Evolutionary conservation across 1,284 basidiomycete species (phyloP).

Genomic region (Anthracocystis setariae): DNA sequence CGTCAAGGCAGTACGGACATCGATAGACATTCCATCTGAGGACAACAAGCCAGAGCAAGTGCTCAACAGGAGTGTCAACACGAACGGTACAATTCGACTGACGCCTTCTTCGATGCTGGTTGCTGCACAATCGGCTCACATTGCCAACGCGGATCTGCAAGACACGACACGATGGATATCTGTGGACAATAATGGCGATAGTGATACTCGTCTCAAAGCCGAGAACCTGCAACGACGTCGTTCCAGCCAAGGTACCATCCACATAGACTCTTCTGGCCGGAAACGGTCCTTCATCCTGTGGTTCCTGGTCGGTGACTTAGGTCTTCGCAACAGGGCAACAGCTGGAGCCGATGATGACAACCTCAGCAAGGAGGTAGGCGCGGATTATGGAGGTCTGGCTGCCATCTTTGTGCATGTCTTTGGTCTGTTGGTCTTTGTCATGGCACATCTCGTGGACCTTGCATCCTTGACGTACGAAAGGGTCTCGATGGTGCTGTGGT

Average conservation of each 20-base stretch:
- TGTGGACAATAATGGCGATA: neutral
- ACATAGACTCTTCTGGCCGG: constrained; percentile 34
- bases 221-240: constrained; percentile 2
- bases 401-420: constrained; percentile 27
- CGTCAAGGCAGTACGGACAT: too few relatives aligned
- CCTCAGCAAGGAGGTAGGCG: neutral
- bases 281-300: constrained; percentile 53
- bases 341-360: neutral
- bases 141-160: neutral
- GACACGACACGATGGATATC: neutral
- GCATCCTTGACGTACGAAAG: constrained; percentile 42
- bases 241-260: constrained; percentile 11
- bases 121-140: constrained; percentile 5
- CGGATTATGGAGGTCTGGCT: constrained; percentile 34
- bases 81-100: constrained; percentile 13
- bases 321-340: constrained; percentile 27
- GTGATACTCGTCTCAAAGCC: neutral
- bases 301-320: constrained; percentile 58
- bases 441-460: constrained; percentile 61
- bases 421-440: constrained; percentile 59
- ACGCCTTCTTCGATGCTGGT: constrained; percentile 38
- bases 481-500: constrained; percentile 53
- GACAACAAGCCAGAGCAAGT: too few relatives aligned
- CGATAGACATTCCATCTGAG: constrained; percentile 1
- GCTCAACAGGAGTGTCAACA: neutral